Base-by-base conservation (phyloP, 345 rosid genomes). In the Salix purpurea region DNA sequence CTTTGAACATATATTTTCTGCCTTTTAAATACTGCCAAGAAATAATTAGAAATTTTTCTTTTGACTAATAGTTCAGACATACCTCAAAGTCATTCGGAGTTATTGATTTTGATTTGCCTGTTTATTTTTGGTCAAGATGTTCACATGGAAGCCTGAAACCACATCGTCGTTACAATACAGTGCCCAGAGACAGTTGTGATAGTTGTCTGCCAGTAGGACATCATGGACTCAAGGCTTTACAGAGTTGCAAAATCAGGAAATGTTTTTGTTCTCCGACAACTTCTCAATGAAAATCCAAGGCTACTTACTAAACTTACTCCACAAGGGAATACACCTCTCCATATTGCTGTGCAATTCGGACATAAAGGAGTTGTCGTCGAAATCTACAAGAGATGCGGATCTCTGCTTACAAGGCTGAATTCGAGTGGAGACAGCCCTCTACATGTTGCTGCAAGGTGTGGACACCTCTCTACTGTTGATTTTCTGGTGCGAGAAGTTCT, bases 271-370 rank as follows among this genome's bases (percentile, higher is more conserved):
- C 64, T 58, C 10, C 23, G n/a, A 1, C 64, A 58, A 18, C 64
- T 58, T 58, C 64, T 58, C 13, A 7, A 58, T 10, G 52, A 46
- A 46, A 46, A 58, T 19, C 64, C 64, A 16, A 7, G 64, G n/a
- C 28, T 58, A 7, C 64, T 58, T 10, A 7, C 64, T 5, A 58
- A 58, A 58, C 26, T 58, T 7, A 72, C 83, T 70, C 77, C 80
- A 7, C 75, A 69, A n/a, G 61, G 40, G 48, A 83, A 79, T 69
- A 79, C 80, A 13, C 24, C 74, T 39, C 85, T 83, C 40, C 85
- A 78, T 58, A 48, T 78, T 67, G 68, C 82, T 2, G 85, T 79
- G 8, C 70, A 79, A 50, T 83, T 76, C 16, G 50, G 66, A 69
- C 83, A 65, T 54, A 6, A 1, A 6, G 8, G n/a, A 7, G 65